Evolutionary conservation across 305 asterid species (phyloP).

Genomic region (Fraxinus ornus): DNA sequence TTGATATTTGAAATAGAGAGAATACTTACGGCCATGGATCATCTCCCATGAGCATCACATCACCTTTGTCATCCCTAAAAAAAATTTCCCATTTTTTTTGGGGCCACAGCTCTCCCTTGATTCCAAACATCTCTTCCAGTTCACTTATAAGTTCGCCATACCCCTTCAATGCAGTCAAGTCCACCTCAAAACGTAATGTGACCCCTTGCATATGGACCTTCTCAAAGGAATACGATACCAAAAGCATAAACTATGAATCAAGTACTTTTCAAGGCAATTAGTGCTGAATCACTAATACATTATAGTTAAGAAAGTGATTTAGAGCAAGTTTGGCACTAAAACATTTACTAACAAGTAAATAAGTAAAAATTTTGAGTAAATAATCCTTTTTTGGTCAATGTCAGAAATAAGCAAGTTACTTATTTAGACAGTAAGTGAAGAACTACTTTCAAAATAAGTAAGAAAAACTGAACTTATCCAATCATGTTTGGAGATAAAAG

Average conservation of each 20-base stretch:
- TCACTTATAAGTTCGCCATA: slow-evolving; percentile 70
- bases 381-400: background rate
- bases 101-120: slow-evolving; percentile 67
- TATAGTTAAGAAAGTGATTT: background rate
- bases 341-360: background rate
- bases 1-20: background rate
- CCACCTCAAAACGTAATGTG: slow-evolving; percentile 91
- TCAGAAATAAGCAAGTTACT: background rate
- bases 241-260: background rate
- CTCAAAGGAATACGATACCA: slow-evolving; percentile 19
- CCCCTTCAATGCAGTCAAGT: slow-evolving; percentile 66
- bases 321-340: background rate
- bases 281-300: background rate
- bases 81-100: slow-evolving; percentile 80
- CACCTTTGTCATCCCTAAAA: slow-evolving; percentile 91
- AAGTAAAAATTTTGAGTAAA: background rate
- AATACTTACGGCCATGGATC: slow-evolving; percentile 95
- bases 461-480: background rate
- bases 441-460: background rate
- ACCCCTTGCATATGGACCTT: slow-evolving; percentile 99
- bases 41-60: slow-evolving; percentile 92
- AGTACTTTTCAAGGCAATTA: slow-evolving; percentile 4
- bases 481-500: background rate
- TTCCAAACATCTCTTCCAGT: slow-evolving; percentile 84
- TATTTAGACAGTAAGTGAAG: background rate